Evolutionary conservation across 108 stramenopile genomes (phyloP).

Genomic region (Nitzschia sp.): DNA sequence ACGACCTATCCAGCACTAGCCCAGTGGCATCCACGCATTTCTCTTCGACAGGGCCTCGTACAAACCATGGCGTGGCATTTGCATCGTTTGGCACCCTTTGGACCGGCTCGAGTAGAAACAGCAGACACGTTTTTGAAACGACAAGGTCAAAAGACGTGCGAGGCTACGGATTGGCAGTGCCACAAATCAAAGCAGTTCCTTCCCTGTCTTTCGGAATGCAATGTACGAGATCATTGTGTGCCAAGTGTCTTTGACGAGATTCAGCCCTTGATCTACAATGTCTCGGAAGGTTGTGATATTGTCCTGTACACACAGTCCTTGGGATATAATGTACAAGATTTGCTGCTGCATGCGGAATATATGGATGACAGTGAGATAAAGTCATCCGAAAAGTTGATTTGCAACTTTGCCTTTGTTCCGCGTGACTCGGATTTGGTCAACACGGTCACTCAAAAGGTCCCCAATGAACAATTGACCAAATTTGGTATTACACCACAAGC

Average conservation of each 20-base stretch:
- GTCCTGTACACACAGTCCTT: constrained; percentile 77
- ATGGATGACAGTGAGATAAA: constrained; percentile 48
- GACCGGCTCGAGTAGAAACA: constrained; percentile 35
- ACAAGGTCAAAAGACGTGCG: constrained; percentile 46
- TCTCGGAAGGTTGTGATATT: constrained; percentile 70
- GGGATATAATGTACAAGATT: constrained; percentile 50
- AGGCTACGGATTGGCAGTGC: constrained; percentile 45
- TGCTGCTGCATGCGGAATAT: constrained; percentile 54
- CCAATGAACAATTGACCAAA: constrained; percentile 41
- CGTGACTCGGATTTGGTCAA: constrained; percentile 59
- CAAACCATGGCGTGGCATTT: constrained; percentile 72
- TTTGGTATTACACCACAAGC: constrained; percentile 43
- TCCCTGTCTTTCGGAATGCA: constrained; percentile 79
- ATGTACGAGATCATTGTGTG: constrained; percentile 52
- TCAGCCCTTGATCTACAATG: constrained; percentile 30
- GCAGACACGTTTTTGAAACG: constrained; percentile 56
- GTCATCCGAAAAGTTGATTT: constrained; percentile 51
- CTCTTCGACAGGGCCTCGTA: constrained; percentile 55
- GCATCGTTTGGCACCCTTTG: constrained; percentile 60
- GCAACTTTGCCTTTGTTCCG: constrained; percentile 79
- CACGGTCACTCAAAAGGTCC: constrained; percentile 53
- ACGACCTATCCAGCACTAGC: neutral
- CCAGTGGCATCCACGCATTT: constrained; percentile 34
- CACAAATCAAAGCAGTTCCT: constrained; percentile 38
- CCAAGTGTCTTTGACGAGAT: constrained; percentile 69